Evolutionary conservation across 208 protist species (phyloP), one percentile per base, ranked within the genome.

Genomic region (Trypanosomatidae sp.): DNA sequence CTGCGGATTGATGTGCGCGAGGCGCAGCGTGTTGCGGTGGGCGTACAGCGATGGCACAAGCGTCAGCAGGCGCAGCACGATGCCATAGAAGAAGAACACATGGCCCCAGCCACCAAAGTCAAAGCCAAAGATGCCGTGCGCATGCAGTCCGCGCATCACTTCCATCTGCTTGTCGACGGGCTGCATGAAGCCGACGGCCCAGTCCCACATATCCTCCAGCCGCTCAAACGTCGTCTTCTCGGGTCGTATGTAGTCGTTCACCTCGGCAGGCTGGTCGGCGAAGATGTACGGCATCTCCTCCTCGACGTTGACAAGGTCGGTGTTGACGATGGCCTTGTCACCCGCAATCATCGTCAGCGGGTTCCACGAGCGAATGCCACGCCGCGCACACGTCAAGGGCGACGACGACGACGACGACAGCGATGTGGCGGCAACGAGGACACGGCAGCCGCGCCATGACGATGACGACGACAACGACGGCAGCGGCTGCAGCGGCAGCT

Each of bases 261-360:
- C 71, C 40, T 91, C 82, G 13, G 62, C 52, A 13, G 82, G 82
- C 56, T 86, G 74, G 43, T 71, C 48, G n/a, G 74, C 71, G 40
- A 91, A 91, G 30, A 91, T 80, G 11, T 91, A 76, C 1, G 82
- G 82, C 47, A 91, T 57, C 54, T 91, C 82, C 42, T 91, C 76
- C 59, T 91, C 73, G 7, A 91, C 49, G 4, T 71, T 38, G 20
- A 45, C 25, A 44, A 53, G 66, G 5, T n/a, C n/a, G n/a, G n/a
- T n/a, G n/a, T n/a, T n/a, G n/a, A n/a, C 33, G n/a, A 6, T 4
- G 6, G 8, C 33, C 33, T 19, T n/a, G 8, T 39, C 33, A 6
- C 33, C 33, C 28, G 7, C 16, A 23, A 26, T 33, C 35, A 40
- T 13, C 13, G 4, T n/a, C n/a, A n/a, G n/a, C n/a, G n/a, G n/a